Percentiles rank a stretch among this genome's conserved stretches.
These are phyloP conservation scores for Leucaena leucocephala DNA, from an alignment of 306 rosid genomes.

Conservation along the genomic window DNA sequence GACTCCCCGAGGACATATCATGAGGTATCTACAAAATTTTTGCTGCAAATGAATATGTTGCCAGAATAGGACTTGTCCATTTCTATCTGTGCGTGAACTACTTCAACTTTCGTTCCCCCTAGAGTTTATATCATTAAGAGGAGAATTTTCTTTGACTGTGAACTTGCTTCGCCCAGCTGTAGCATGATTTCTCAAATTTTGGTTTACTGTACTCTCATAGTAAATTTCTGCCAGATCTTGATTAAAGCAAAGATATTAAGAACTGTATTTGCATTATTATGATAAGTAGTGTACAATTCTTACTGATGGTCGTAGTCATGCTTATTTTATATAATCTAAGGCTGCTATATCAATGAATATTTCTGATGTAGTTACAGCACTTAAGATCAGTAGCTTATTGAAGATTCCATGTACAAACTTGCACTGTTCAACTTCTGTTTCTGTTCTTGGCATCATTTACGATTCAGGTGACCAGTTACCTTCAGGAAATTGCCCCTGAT, in stretches of 20 bases:
- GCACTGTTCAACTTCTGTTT: slow-evolving; percentile 9
- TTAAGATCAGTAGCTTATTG: slow-evolving; percentile 13
- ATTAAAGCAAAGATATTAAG: not conserved
- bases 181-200: slow-evolving; percentile 17
- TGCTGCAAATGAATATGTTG: slow-evolving; percentile 23
- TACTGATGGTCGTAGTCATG: slow-evolving; percentile 24
- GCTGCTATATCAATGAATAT: slow-evolving; percentile 30
- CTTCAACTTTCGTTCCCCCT: slow-evolving; percentile 7
- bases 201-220: slow-evolving; percentile 10
- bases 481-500: slow-evolving; percentile 96
- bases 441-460: slow-evolving; percentile 20
- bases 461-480: slow-evolving; percentile 88
- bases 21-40: slow-evolving; percentile 61
- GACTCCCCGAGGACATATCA: slow-evolving; percentile 95
- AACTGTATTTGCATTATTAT: slow-evolving; percentile 23
- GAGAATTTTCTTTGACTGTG: not conserved
- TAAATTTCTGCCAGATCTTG: slow-evolving; percentile 27
- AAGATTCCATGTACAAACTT: slow-evolving; percentile 34
- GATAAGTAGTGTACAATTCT: slow-evolving; percentile 8
- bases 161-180: slow-evolving; percentile 5
- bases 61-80: slow-evolving; percentile 18
- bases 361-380: slow-evolving; percentile 16
- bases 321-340: slow-evolving; percentile 28
- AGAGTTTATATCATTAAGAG: slow-evolving; percentile 17
- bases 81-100: slow-evolving; percentile 26